Evolutionary conservation across 495 filamentous ascomycete genomes (phyloP).

Genomic region (Diplogelasinospora grovesii): DNA sequence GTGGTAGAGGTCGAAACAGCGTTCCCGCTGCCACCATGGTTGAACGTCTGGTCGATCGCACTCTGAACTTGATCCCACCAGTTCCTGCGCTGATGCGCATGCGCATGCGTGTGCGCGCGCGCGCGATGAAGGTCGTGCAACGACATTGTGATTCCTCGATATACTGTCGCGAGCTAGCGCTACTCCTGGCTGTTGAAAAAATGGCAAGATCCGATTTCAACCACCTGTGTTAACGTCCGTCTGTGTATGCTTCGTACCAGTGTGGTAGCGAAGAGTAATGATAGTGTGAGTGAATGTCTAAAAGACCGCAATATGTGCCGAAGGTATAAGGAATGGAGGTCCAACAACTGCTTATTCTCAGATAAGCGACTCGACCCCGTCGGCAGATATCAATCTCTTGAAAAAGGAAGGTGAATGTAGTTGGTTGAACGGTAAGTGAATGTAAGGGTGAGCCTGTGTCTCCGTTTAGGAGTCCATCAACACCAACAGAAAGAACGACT

Average conservation of each 20-base stretch:
- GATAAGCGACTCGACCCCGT: not conserved
- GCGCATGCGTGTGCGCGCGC: too few relatives aligned
- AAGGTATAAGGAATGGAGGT: slow-evolving; percentile 7
- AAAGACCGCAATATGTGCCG: not conserved
- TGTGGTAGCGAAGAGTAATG: too few relatives aligned
- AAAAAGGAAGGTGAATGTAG: slow-evolving; percentile 7
- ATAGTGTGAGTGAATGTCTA: too few relatives aligned
- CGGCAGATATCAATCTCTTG: not conserved
- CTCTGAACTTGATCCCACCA: not conserved
- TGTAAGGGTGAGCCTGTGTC: slow-evolving; percentile 10
- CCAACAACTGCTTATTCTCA: slow-evolving; percentile 4
- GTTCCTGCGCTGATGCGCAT: not conserved
- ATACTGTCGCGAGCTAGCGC: too few relatives aligned
- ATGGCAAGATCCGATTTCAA: too few relatives aligned
- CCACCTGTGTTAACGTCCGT: too few relatives aligned
- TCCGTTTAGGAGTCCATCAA: slow-evolving; percentile 13
- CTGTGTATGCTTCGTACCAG: too few relatives aligned
- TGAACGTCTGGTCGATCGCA: not conserved
- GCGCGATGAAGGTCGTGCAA: too few relatives aligned
- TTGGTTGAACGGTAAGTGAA: slow-evolving; percentile 8
- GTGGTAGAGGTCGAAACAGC: too few relatives aligned
- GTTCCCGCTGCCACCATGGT: too few relatives aligned
- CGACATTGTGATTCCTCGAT: too few relatives aligned
- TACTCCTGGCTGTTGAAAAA: too few relatives aligned
- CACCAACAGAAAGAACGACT: slow-evolving; percentile 8